phyloP scores from a whole-genome alignment of 441 rosid genomes.

The Pelargonium citronellum region DNA sequence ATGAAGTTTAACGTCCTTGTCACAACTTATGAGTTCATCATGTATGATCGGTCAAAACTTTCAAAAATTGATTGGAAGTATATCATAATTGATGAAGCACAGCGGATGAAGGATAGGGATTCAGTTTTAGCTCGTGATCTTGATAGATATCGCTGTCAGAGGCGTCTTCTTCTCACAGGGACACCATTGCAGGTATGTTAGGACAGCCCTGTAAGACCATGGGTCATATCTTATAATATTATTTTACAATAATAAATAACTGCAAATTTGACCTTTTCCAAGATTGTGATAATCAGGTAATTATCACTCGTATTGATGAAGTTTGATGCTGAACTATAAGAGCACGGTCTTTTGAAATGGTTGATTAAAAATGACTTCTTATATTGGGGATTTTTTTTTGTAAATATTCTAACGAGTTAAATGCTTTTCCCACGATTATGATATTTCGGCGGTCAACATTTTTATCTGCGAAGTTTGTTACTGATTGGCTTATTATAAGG shows the following conservation, averaged over 20 bases:
- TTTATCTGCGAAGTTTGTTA: not conserved
- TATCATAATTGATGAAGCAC: conserved; percentile 98
- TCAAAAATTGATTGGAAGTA: conserved; percentile 99
- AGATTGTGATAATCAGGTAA: not conserved
- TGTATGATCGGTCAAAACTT: conserved; percentile 97
- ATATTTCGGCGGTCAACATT: not conserved
- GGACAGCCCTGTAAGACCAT: conserved; percentile 17
- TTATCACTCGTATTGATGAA: not conserved
- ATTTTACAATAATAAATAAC: not conserved
- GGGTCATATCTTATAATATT: not conserved
- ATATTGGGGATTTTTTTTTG: not conserved
- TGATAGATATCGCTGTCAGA: conserved; percentile 96
- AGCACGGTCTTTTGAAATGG: not conserved
- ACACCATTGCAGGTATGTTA: conserved; percentile 94
- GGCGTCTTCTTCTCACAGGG: conserved; percentile 99
- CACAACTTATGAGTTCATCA: conserved; percentile 97
- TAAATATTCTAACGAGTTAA: not conserved
- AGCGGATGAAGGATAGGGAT: conserved; percentile 98
- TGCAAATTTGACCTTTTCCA: not conserved
- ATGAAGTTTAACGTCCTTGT: conserved; percentile 98
- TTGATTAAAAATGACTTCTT: not conserved
- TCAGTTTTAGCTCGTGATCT: conserved; percentile 99
- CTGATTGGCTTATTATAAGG: not conserved
- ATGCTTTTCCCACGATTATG: not conserved
- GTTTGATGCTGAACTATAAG: not conserved